phyloP scores from a whole-genome alignment of 257 asterid species.

The Marsdenia floribunda region DNA sequence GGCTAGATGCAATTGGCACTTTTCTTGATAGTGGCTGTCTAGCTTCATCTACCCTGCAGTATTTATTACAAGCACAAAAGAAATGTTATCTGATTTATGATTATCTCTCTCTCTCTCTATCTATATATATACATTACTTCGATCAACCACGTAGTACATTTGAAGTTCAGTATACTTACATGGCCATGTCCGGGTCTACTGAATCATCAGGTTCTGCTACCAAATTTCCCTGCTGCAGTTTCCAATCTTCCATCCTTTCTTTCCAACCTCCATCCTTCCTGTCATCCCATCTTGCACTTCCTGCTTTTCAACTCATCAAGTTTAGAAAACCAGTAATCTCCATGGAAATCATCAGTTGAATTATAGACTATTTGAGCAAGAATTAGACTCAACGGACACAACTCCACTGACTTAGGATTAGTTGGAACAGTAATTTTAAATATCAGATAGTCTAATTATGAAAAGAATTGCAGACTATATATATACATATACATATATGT shows the following conservation, averaged over 20 bases:
- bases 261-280: constrained; percentile 79
- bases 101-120: background rate
- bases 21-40: constrained; percentile 91
- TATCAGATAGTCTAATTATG: too few species aligned
- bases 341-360: background rate
- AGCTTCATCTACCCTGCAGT: constrained; percentile 78
- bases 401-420: too few species aligned
- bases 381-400: too few species aligned
- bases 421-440: too few species aligned
- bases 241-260: constrained; percentile 98
- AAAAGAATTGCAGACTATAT: too few species aligned
- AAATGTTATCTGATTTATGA: background rate
- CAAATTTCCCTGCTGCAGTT: constrained; percentile 76
- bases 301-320: constrained; percentile 25
- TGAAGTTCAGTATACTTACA: constrained; percentile 33
- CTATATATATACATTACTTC: too few species aligned
- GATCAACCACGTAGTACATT: background rate
- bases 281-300: constrained; percentile 86
- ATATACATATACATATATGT: too few species aligned
- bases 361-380: background rate
- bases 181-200: constrained; percentile 70
- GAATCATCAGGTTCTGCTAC: constrained; percentile 61
- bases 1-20: constrained; percentile 93
- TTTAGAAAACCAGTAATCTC: background rate
- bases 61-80: constrained; percentile 18